Evolutionary conservation across 2,329 filamentous ascomycete species (phyloP), one percentile per base, ranked within the genome.

Genomic region (Curvularia hawaiiensis): DNA sequence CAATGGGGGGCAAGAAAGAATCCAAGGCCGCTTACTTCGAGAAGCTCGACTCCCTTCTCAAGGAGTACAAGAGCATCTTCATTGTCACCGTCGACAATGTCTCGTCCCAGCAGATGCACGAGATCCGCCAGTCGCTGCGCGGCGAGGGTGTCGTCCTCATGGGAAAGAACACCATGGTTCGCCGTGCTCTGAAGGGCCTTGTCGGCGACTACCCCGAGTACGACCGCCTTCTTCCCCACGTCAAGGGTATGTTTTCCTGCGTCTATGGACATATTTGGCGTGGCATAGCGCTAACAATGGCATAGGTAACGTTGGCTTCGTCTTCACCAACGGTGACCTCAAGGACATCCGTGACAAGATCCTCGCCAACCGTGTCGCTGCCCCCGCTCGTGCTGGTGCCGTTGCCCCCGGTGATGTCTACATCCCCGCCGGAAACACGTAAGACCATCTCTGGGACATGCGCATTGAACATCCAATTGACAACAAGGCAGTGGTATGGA

Each of bases 71-170:
- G 81, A 94, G 90, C 78, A 90, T 98, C 85, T 98, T 99, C 91
- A 93, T 99, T 82, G 93, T 97, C 81, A 88, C 79, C 79, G 76
- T 78, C 66, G 76, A 98, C 92, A 99, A 98, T 99, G 95, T 99
- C 88, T 92, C 90, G 82, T 99, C 95, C 74, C 95, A 99, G 89
- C 96, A 99, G 89, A 99, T 99, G 96, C 95, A 99, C 91, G 95
- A 99, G 88, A 98, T 99, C 82, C 91, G 95, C 81, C 84, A 89
- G 77, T 83, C 91, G 76, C 90, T 99, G 80, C 93, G 95, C 80
- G 90, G 89, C 65, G 84, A 96, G 82, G 93, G 88, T 83, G 90
- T 98, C 74, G 93, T 99, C 75, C 86, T 99, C 83, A 98, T 98
- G 95, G 95, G 94, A 80, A 98, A 76, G 84, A 99, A 99, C 89